Conservation (phyloP, 192 early-diverging fungal species). For the Umbelopsis isabellina region DNA sequence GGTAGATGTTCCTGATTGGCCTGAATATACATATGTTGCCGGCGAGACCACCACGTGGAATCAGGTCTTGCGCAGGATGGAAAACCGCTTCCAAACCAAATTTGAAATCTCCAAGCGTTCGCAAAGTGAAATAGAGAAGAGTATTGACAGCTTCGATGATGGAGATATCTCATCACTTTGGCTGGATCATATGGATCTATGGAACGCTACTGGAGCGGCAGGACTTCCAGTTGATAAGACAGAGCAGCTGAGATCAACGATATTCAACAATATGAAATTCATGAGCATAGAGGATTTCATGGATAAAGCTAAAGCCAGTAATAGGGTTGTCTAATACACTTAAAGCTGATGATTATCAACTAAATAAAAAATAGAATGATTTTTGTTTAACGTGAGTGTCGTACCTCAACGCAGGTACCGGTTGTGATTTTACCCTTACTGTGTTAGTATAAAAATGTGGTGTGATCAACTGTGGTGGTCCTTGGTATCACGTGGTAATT, state of each 20-base stretch:
- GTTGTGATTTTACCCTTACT: too few species aligned
- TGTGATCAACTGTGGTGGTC: too few species aligned
- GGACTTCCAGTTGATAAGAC: background rate
- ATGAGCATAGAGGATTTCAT: background rate
- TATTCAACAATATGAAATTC: background rate
- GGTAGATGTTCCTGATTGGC: background rate
- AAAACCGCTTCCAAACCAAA: background rate
- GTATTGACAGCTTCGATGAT: background rate
- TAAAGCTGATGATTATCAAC: too few species aligned
- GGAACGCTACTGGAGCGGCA: background rate
- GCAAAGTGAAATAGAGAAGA: background rate
- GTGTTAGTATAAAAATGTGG: too few species aligned
- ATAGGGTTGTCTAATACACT: background rate
- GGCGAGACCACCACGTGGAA: conserved; percentile 1
- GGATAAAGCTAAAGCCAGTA: background rate
- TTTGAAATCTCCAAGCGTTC: background rate
- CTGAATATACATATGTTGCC: background rate
- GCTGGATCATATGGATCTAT: background rate
- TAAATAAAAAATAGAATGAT: too few species aligned
- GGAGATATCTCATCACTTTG: background rate
- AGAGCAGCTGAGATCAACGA: background rate
- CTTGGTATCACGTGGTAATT: too few species aligned
- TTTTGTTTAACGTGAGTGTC: too few species aligned
- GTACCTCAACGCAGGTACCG: too few species aligned
- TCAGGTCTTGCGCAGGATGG: background rate